These are phyloP conservation scores for Lentinus brumalis DNA, from an alignment of 768 basidiomycete genomes.

Conservation along the genomic window DNA sequence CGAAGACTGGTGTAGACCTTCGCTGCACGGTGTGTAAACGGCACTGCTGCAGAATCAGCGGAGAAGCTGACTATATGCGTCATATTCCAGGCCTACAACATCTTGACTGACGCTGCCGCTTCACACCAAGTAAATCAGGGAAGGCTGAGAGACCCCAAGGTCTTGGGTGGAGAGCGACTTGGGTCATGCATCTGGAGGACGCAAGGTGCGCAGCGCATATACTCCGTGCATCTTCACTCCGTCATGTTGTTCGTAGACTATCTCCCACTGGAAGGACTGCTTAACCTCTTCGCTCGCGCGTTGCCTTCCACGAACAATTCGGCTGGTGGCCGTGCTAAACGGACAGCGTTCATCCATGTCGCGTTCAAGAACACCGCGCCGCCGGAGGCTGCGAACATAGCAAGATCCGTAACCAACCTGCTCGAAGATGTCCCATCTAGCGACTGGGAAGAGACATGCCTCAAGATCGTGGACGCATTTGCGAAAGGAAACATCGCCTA, in stretches of 20 bases:
- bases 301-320: slow-evolving; percentile 47
- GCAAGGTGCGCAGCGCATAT: slow-evolving; percentile 39
- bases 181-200: slow-evolving; percentile 51
- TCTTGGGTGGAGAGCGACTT: slow-evolving; percentile 47
- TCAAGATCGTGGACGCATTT: slow-evolving; percentile 49
- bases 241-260: slow-evolving; percentile 42
- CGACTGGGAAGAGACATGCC: slow-evolving; percentile 57
- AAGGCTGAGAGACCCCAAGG: slow-evolving; percentile 43
- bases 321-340: slow-evolving; percentile 36
- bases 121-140: slow-evolving; percentile 44
- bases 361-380: slow-evolving; percentile 43
- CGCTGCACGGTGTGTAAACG: slow-evolving; percentile 26
- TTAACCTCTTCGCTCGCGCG: slow-evolving; percentile 58
- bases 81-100: slow-evolving; percentile 48
- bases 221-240: background rate
- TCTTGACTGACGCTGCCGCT: slow-evolving; percentile 51
- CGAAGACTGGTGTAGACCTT: slow-evolving; percentile 31
- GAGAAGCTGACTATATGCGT: slow-evolving; percentile 7
- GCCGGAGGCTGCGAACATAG: slow-evolving; percentile 38
- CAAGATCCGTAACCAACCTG: slow-evolving; percentile 39
- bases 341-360: slow-evolving; percentile 50
- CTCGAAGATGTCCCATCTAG: slow-evolving; percentile 44
- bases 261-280: slow-evolving; percentile 55
- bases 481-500: slow-evolving; percentile 47
- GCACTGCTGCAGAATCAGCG: background rate